Percentiles rank a stretch among this genome's conserved stretches.
Evolutionary conservation across 2,329 filamentous ascomycete genomes (phyloP).

Genomic region (Pseudopyricularia javanii): DNA sequence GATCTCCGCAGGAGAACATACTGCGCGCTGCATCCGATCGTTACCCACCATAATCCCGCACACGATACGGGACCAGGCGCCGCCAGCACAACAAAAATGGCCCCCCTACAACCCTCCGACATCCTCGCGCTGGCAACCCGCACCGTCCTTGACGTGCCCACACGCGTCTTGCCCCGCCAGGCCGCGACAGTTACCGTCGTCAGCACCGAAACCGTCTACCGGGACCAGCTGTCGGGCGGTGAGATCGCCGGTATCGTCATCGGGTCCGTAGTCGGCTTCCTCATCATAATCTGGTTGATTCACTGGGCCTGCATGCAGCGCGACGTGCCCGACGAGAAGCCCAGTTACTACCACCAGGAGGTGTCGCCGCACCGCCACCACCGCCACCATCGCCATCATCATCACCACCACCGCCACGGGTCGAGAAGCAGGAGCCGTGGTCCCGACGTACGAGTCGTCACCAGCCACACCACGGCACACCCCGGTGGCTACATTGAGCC

Average conservation of each 20-base stretch:
- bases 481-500: background rate
- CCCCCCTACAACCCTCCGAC: background rate
- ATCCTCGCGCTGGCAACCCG: background rate
- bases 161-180: background rate
- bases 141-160: background rate
- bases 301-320: background rate
- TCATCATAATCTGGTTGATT: background rate
- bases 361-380: background rate
- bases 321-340: background rate
- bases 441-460: background rate
- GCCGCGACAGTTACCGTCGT: background rate
- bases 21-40: background rate
- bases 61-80: background rate
- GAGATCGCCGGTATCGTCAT: background rate
- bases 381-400: background rate
- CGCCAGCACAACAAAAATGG: background rate
- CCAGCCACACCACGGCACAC: background rate
- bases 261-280: background rate
- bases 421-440: background rate
- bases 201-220: background rate
- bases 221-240: background rate
- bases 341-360: background rate
- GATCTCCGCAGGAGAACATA: background rate
- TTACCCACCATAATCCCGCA: background rate
- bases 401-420: background rate